Evolutionary conservation across 805 yeast species (phyloP).

Genomic region (Candida ortonii): DNA sequence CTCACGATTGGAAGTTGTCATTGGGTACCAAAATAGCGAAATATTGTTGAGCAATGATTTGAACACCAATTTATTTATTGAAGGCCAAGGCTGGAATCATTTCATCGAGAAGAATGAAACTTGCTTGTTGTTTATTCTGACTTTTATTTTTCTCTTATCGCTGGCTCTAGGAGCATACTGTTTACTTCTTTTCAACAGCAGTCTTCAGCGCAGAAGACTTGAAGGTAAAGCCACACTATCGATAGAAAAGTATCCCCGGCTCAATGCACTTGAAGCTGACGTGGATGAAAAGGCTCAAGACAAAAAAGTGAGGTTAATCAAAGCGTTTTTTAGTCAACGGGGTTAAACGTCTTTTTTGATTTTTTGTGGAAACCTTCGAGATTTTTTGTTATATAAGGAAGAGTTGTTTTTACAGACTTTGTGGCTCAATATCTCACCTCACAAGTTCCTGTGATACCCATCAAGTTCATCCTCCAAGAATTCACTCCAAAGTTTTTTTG

Average conservation of each 20-base stretch:
- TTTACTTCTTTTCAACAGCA: constrained; percentile 7
- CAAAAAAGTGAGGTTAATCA: constrained; percentile 18
- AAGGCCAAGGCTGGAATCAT: constrained; percentile 6
- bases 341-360: no score
- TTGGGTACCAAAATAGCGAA: constrained; percentile 11
- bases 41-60: constrained; percentile 14
- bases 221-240: constrained; percentile 1
- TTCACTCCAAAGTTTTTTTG: no score
- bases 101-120: constrained; percentile 12
- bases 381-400: no score
- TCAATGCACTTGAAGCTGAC: no score
- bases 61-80: constrained; percentile 1
- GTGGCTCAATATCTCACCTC: background rate
- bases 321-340: constrained; percentile 15
- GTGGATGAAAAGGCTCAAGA: constrained; percentile 7
- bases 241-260: no score
- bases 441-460: no score
- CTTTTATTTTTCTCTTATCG: constrained; percentile 10
- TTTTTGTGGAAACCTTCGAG: no score
- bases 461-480: no score
- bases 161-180: constrained; percentile 7
- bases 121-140: constrained; percentile 10
- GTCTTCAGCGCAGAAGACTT: constrained; percentile 5
- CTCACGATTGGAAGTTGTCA: constrained; percentile 8
- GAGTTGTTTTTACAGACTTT: constrained; percentile 1